A percentile compares a stretch with the other conserved stretches of the same genome.
Evolutionary conservation across 768 basidiomycete species (phyloP).

Genomic region (Leccinum incarnatum): DNA sequence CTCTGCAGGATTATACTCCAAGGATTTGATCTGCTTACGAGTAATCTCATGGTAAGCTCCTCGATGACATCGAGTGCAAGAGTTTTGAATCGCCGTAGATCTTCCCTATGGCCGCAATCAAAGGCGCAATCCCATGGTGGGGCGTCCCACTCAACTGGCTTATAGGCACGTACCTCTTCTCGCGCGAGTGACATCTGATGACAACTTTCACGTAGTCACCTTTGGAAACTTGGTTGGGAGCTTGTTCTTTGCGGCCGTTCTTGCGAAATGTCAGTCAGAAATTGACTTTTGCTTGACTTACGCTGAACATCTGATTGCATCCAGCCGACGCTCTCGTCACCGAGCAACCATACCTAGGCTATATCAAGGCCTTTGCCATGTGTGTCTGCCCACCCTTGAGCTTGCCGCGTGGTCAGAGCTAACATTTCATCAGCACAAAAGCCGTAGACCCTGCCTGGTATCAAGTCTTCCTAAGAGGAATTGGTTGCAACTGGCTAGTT

Average conservation of each 20-base stretch:
- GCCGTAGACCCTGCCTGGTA: slow-evolving; percentile 66
- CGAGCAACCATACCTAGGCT: slow-evolving; percentile 53
- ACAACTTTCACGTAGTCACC: slow-evolving; percentile 42
- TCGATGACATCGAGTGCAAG: neutral
- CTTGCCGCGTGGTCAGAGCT: neutral
- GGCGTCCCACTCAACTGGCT: slow-evolving; percentile 64
- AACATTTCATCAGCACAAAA: slow-evolving; percentile 46
- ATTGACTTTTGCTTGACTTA: neutral
- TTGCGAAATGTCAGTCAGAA: slow-evolving; percentile 55
- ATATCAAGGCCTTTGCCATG: slow-evolving; percentile 55
- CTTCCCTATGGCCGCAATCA: slow-evolving; percentile 67
- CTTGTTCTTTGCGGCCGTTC: slow-evolving; percentile 64
- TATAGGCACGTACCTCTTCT: slow-evolving; percentile 45
- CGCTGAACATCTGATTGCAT: neutral
- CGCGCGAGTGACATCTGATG: neutral
- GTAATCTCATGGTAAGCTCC: slow-evolving; percentile 66
- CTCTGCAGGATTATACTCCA: slow-evolving; percentile 64
- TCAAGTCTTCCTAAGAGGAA: slow-evolving; percentile 70
- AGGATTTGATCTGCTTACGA: slow-evolving; percentile 68
- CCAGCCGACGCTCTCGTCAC: slow-evolving; percentile 62
- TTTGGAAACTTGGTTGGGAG: slow-evolving; percentile 71
- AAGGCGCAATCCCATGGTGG: slow-evolving; percentile 67
- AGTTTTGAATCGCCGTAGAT: slow-evolving; percentile 38
- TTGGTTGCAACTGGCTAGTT: slow-evolving; percentile 78
- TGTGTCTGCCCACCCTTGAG: slow-evolving; percentile 31